phyloP scores from a whole-genome alignment of 768 basidiomycete species.

The Terana coerulea region DNA sequence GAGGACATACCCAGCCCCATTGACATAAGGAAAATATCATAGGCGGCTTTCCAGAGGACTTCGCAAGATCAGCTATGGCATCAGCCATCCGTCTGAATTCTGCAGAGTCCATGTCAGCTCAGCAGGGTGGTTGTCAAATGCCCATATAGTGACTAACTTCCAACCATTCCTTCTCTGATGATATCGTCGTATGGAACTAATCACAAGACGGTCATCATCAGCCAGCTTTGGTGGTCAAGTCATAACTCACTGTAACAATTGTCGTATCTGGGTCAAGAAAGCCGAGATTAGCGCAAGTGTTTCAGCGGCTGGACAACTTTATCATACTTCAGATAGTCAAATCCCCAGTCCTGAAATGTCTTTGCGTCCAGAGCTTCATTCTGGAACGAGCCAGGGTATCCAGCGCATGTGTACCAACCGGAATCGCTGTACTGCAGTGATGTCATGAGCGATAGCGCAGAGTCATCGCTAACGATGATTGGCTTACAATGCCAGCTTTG shows the following conservation, averaged over 20 bases:
- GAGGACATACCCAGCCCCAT: slow-evolving; percentile 53
- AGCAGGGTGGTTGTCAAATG: too few species aligned
- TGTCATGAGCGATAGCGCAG: background rate
- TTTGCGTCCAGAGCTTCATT: slow-evolving; percentile 60
- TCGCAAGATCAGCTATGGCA: slow-evolving; percentile 48
- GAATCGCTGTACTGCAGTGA: slow-evolving; percentile 53
- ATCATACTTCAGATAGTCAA: slow-evolving; percentile 55
- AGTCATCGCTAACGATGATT: background rate
- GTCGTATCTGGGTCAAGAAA: slow-evolving; percentile 42
- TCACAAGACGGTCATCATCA: slow-evolving; percentile 7
- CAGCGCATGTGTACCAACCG: slow-evolving; percentile 64
- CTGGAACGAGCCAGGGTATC: slow-evolving; percentile 61
- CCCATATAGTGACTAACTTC: slow-evolving; percentile 18
- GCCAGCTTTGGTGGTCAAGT: slow-evolving; percentile 41
- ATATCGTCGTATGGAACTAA: slow-evolving; percentile 13
- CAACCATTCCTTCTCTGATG: slow-evolving; percentile 20
- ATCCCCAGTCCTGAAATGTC: slow-evolving; percentile 59
- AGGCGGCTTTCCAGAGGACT: slow-evolving; percentile 47
- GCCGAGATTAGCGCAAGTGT: too few species aligned
- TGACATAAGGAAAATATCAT: slow-evolving; percentile 61
- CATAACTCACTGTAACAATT: slow-evolving; percentile 46
- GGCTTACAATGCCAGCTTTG: slow-evolving; percentile 12
- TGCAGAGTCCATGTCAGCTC: slow-evolving; percentile 19
- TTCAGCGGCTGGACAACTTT: too few species aligned
- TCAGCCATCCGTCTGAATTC: slow-evolving; percentile 60